A percentile compares a stretch with the other conserved stretches of the same genome.
phyloP scores from a whole-genome alignment of 768 basidiomycete species.

The Termitomyces heimii region DNA sequence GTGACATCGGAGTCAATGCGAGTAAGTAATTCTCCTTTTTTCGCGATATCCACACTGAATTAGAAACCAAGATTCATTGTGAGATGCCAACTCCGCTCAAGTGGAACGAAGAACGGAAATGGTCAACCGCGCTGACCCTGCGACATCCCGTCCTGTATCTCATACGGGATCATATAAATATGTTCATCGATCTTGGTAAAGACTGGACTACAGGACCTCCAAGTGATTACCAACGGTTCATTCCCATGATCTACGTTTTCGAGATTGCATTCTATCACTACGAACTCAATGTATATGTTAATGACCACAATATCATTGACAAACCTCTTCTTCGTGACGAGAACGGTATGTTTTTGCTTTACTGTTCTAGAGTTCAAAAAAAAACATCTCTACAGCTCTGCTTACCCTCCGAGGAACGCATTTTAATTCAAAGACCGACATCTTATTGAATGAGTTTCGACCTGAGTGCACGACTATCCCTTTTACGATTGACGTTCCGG shows the following conservation, averaged over 20 bases:
- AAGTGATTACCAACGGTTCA: slow-evolving; percentile 73
- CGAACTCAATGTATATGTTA: slow-evolving; percentile 75
- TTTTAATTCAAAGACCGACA: slow-evolving; percentile 42
- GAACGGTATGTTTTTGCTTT: slow-evolving; percentile 51
- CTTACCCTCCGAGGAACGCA: slow-evolving; percentile 57
- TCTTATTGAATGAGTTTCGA: slow-evolving; percentile 69
- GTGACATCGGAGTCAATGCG: slow-evolving; percentile 73
- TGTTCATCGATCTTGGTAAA: slow-evolving; percentile 87
- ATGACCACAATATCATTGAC: slow-evolving; percentile 97
- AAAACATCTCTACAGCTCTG: slow-evolving; percentile 46
- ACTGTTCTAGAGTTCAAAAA: background rate
- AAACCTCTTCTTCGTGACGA: slow-evolving; percentile 76
- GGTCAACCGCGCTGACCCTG: slow-evolving; percentile 71
- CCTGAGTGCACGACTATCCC: slow-evolving; percentile 63
- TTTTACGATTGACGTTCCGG: slow-evolving; percentile 56
- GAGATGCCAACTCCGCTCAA: slow-evolving; percentile 74
- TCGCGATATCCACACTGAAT: background rate
- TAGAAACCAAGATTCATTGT: slow-evolving; percentile 52
- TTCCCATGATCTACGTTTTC: slow-evolving; percentile 75
- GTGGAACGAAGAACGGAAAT: slow-evolving; percentile 79
- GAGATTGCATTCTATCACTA: slow-evolving; percentile 71
- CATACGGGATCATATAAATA: slow-evolving; percentile 89
- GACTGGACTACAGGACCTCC: slow-evolving; percentile 89
- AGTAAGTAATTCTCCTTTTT: slow-evolving; percentile 31
- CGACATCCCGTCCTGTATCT: slow-evolving; percentile 70